phyloP scores from a whole-genome alignment of 78 protist species.

The Dictyostelium capitatum region DNA sequence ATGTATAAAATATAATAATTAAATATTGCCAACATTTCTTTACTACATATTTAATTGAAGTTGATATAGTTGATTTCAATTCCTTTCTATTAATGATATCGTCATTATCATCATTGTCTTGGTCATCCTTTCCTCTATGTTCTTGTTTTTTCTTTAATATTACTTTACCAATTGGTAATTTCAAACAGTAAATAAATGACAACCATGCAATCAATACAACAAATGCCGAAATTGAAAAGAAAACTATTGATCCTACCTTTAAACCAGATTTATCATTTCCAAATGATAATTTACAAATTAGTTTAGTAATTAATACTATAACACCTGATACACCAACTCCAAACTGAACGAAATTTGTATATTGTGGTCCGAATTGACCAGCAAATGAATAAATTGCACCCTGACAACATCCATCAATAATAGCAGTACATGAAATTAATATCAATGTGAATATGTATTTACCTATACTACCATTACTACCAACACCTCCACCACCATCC shows the following conservation, averaged over 20 bases:
- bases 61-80: not conserved
- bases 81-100: not conserved
- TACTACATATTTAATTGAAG: not conserved
- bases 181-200: constrained; percentile 27
- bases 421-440: constrained; percentile 10
- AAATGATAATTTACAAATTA: not conserved
- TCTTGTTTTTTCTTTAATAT: not conserved
- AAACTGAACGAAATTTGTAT: constrained; percentile 34
- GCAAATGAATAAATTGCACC: constrained; percentile 63
- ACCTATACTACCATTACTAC: no score
- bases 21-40: constrained; percentile 8
- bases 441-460: constrained; percentile 43
- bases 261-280: no score
- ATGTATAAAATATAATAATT: not conserved
- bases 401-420: constrained; percentile 61
- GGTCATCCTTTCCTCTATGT: not conserved
- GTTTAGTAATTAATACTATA: not conserved
- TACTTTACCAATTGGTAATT: constrained; percentile 34
- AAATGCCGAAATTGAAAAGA: constrained; percentile 4
- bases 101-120: not conserved
- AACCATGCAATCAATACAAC: not conserved
- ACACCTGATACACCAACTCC: constrained; percentile 30
- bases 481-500: constrained; percentile 5
- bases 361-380: constrained; percentile 63
- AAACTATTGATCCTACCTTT: not conserved